Base-by-base conservation (phyloP, 306 rosid species). In the Quercus cerris region DNA sequence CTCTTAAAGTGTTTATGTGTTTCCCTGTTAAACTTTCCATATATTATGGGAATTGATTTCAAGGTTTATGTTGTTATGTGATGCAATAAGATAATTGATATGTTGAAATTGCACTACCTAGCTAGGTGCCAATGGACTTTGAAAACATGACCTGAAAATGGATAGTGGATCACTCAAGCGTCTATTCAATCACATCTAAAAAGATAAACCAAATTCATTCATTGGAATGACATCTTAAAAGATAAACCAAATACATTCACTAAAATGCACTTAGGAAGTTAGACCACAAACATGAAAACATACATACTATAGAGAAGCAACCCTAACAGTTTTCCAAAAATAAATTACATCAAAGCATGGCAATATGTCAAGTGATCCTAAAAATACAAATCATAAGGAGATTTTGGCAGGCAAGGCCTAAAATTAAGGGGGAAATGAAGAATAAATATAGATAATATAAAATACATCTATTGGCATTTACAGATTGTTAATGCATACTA, bases 181-280 rank as follows among this genome's bases (percentile, higher is more conserved):
- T 86, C 90, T 72, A 78, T 75, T 86, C 91, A 75, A 75, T 84
- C 88, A 87, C 81, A 58, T 90, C 85, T 84, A 49, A 61, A 87
- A 80, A 83, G 86, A 81, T 85, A 72, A 81, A 69, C 62, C 61
- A 81, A 82, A 78, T 35, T 74, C 83, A 77, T 76, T 63, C 52
- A 81, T 61, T 63, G 76, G 75, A 68, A n/a, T 59, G 54, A 86
- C 80, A 54, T 89, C 86, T 83, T 35, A 61, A 86, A 78, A 82
- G 85, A 79, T 88, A 68, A 80, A 69, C 61, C 54, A 81, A 82
- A 81, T 27, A 70, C 83, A 75, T 74, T 56, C 46, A 81, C 58
- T 56, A 75, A 68, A 81, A 73, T 80, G 68, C 86, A 64, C 73
- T 81, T 73, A 23, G 76, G 68, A 74, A 67, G 38, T 28, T 64